Evolutionary conservation across 1,284 basidiomycete species (phyloP).

Genomic region (Ceratobasidium sp.): DNA sequence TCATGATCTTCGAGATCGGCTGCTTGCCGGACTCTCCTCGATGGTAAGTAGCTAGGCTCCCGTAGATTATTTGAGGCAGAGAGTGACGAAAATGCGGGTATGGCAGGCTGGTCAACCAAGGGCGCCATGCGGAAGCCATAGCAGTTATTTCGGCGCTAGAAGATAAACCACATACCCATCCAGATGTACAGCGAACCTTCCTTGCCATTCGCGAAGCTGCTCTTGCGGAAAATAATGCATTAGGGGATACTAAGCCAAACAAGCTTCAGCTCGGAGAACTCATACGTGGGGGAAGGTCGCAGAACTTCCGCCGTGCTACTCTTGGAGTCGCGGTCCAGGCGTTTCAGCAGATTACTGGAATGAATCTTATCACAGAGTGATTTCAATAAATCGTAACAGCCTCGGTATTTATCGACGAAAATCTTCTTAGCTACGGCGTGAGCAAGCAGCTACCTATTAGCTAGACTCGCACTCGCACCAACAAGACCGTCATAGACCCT

Average conservation of each 20-base stretch:
- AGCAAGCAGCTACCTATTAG: conserved; percentile 34
- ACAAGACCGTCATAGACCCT: conserved; percentile 54
- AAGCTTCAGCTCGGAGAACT: conserved; percentile 58
- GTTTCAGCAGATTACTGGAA: conserved; percentile 73
- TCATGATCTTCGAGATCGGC: conserved; percentile 64
- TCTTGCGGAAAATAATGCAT: conserved; percentile 50
- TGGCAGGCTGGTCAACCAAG: conserved; percentile 63
- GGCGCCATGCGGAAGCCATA: conserved; percentile 66
- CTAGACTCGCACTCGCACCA: background rate
- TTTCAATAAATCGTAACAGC: conserved; percentile 47
- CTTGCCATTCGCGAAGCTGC: conserved; percentile 64
- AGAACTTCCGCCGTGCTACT: conserved; percentile 68
- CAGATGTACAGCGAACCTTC: conserved; percentile 62
- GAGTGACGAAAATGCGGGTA: background rate
- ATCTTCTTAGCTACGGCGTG: conserved; percentile 47
- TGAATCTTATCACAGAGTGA: conserved; percentile 72
- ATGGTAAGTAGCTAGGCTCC: conserved; percentile 58
- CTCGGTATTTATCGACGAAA: conserved; percentile 19
- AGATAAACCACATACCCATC: conserved; percentile 60
- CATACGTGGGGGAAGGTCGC: conserved; percentile 64
- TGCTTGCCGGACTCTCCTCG: conserved; percentile 76
- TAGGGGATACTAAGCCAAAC: conserved; percentile 40
- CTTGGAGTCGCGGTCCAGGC: conserved; percentile 69
- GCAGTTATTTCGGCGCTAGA: conserved; percentile 70
- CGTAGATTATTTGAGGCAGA: background rate